A percentile compares a stretch with the other conserved stretches of the same genome.
Evolutionary conservation across 345 rosid genomes (phyloP).

Genomic region (Moricandia moricandioides): DNA sequence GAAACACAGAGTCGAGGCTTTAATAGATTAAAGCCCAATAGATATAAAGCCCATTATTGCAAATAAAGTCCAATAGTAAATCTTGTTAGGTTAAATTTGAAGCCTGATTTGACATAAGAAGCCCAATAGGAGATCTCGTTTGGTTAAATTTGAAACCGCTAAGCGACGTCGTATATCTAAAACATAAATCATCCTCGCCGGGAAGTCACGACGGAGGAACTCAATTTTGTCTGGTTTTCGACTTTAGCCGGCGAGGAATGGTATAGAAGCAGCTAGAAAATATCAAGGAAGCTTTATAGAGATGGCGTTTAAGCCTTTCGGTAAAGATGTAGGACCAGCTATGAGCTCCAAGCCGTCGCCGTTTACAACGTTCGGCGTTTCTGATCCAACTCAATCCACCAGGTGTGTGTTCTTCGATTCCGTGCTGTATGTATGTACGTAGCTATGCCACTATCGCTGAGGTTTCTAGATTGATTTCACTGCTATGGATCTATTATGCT

Average conservation of each 20-base stretch:
- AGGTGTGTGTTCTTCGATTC: slow-evolving; percentile 24
- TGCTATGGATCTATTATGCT: neutral
- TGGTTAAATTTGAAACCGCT: neutral
- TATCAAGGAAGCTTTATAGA: neutral
- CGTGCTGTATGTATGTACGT: neutral
- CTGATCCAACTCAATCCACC: slow-evolving; percentile 16
- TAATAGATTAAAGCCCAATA: neutral
- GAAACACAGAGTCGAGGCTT: neutral
- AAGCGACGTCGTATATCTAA: slow-evolving; percentile 19
- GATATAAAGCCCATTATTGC: too few relatives aligned
- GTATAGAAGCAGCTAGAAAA: neutral
- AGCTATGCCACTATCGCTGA: neutral
- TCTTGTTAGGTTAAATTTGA: too few relatives aligned
- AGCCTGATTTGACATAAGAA: neutral
- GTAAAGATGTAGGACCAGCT: slow-evolving; percentile 30
- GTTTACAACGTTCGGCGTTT: slow-evolving; percentile 30
- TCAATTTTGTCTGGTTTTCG: neutral
- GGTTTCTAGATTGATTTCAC: too few relatives aligned
- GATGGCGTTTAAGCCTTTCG: slow-evolving; percentile 39
- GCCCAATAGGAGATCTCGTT: slow-evolving; percentile 3
- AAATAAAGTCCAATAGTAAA: too few relatives aligned
- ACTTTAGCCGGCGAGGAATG: too few relatives aligned
- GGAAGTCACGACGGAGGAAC: neutral
- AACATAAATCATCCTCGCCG: too few relatives aligned
- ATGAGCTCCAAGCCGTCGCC: slow-evolving; percentile 32